Evolutionary conservation across 352 stramenopile species (phyloP).

Genomic region (Elongisporangium prolatum): DNA sequence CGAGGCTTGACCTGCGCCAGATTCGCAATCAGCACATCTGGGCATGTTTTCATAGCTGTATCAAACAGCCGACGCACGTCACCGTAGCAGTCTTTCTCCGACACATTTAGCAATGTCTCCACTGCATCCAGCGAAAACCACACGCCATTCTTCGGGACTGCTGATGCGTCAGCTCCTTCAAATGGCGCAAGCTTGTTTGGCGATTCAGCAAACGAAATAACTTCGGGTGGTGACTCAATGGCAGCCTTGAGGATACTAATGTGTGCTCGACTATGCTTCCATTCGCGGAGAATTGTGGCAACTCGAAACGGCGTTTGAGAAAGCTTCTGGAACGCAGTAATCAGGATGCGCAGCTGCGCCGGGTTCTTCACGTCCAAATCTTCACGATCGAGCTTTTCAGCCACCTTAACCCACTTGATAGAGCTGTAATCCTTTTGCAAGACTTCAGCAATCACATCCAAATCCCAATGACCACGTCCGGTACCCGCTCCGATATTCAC

Average conservation of each 20-base stretch:
- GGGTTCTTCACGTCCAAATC: slow-evolving; percentile 64
- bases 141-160: slow-evolving; percentile 79
- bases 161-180: slow-evolving; percentile 81
- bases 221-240: slow-evolving; percentile 74
- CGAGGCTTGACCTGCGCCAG: slow-evolving; percentile 65
- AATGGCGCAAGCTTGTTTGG: slow-evolving; percentile 79
- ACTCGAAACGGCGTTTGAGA: slow-evolving; percentile 80
- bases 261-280: slow-evolving; percentile 77
- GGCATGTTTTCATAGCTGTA: slow-evolving; percentile 75
- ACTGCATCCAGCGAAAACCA: slow-evolving; percentile 86
- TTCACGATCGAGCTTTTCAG: slow-evolving; percentile 78
- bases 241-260: slow-evolving; percentile 73
- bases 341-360: slow-evolving; percentile 61
- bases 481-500: slow-evolving; percentile 18
- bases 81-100: slow-evolving; percentile 80
- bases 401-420: slow-evolving; percentile 85
- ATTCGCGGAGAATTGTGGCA: slow-evolving; percentile 62
- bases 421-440: slow-evolving; percentile 79
- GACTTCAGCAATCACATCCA: slow-evolving; percentile 84
- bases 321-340: slow-evolving; percentile 77
- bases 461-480: slow-evolving; percentile 62
- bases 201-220: slow-evolving; percentile 76
- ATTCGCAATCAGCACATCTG: slow-evolving; percentile 85
- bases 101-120: slow-evolving; percentile 73
- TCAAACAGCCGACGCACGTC: slow-evolving; percentile 80